phyloP scores from a whole-genome alignment of 2,329 filamentous ascomycete species.

The Xylariaceae sp. region DNA sequence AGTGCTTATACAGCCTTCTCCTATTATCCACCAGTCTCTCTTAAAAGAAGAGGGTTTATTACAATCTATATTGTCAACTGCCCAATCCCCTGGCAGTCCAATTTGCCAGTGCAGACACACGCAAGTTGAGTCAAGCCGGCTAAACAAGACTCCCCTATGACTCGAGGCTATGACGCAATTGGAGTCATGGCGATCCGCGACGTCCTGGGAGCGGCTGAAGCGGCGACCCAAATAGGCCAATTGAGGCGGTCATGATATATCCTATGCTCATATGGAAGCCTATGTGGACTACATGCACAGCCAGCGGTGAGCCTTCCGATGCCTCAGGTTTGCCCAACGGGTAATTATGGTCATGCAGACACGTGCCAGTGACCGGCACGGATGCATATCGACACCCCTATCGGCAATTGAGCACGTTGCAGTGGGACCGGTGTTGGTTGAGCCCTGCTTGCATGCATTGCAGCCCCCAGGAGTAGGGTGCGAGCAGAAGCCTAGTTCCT shows the following conservation, averaged over 20 bases:
- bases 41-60: background rate
- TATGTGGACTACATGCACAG: constrained; percentile 3
- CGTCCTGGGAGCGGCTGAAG: constrained; percentile 11
- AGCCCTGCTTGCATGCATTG: constrained; percentile 10
- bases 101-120: constrained; percentile 1
- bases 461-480: background rate
- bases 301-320: constrained; percentile 2
- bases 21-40: background rate
- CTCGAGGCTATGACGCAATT: constrained; percentile 17
- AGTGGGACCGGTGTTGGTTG: constrained; percentile 10
- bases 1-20: constrained; percentile 7
- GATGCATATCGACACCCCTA: background rate
- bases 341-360: background rate
- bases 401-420: background rate
- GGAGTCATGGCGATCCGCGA: constrained; percentile 4
- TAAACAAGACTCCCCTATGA: background rate
- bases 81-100: background rate
- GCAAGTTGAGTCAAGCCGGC: constrained; percentile 7
- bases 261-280: constrained; percentile 5
- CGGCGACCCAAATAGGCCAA: constrained; percentile 28
- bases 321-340: background rate
- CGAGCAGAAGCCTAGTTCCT: background rate
- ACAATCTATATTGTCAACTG: background rate
- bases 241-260: constrained; percentile 15
- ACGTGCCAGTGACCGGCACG: background rate